Conservation (phyloP, 2,329 filamentous ascomycete species). For the Ophiostoma ips region DNA sequence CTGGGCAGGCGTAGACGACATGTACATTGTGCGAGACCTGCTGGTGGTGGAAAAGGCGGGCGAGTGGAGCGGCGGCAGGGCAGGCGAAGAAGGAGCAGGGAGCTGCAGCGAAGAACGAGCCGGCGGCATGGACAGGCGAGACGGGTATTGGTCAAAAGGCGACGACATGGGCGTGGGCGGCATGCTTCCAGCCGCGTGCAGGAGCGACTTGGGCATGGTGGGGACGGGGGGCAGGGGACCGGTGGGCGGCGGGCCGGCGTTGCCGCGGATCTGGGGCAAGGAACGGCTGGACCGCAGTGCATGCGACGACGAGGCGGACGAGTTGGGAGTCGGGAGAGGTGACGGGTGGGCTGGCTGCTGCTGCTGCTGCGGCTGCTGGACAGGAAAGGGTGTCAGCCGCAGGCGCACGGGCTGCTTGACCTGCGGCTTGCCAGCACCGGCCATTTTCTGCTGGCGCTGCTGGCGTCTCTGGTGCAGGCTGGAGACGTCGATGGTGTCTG, state of each 20-base stretch:
- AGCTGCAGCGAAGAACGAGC: too few species aligned
- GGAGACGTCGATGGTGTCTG: not conserved
- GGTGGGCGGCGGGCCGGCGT: slow-evolving; percentile 3
- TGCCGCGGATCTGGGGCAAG: slow-evolving; percentile 10
- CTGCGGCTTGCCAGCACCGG: not conserved
- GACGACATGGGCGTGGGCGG: not conserved
- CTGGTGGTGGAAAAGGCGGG: not conserved
- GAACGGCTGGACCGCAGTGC: slow-evolving; percentile 10
- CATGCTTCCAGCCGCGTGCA: not conserved
- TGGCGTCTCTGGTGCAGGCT: slow-evolving; percentile 10
- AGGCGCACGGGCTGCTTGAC: slow-evolving; percentile 6
- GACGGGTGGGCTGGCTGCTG: not conserved
- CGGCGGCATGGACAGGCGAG: not conserved
- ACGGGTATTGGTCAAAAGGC: not conserved
- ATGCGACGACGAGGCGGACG: not conserved
- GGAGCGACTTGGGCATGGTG: not conserved
- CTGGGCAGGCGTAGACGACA: not conserved
- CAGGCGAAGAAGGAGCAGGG: too few species aligned
- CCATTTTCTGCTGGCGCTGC: slow-evolving; percentile 9
- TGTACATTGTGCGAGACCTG: not conserved
- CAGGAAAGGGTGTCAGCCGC: slow-evolving; percentile 6
- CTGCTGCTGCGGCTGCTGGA: not conserved
- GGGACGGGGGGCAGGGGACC: slow-evolving; percentile 11
- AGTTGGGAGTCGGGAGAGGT: not conserved
- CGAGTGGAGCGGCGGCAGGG: not conserved